Evolutionary conservation across 768 basidiomycete species (phyloP).

Genomic region (Suillus clintonianus): DNA sequence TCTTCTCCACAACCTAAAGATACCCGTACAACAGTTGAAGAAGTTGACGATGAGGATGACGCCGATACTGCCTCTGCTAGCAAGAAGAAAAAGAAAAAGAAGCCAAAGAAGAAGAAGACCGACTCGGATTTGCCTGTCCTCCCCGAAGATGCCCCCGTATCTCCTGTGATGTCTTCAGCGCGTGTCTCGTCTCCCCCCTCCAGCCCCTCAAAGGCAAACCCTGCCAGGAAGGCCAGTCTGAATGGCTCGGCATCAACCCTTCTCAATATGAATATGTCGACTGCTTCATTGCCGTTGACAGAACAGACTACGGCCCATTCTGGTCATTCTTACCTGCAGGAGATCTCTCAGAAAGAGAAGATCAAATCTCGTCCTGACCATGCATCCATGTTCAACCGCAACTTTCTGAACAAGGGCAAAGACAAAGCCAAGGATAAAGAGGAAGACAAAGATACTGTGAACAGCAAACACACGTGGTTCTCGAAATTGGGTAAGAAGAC

Average conservation of each 20-base stretch:
- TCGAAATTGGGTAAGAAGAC: constrained; percentile 61
- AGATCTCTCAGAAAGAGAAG: constrained; percentile 58
- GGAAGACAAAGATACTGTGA: constrained; percentile 20
- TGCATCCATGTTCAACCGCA: constrained; percentile 47
- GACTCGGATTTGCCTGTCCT: constrained; percentile 22
- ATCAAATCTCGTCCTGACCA: constrained; percentile 69
- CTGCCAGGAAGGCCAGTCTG: constrained; percentile 8
- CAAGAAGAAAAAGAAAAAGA: constrained; percentile 79
- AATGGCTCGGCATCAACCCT: constrained; percentile 21
- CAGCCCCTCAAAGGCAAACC: constrained; percentile 23
- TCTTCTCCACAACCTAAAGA: constrained; percentile 35
- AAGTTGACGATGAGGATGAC: constrained; percentile 72
- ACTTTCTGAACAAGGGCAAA: constrained; percentile 54
- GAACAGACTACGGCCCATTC: constrained; percentile 64
- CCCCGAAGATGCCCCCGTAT: constrained; percentile 15
- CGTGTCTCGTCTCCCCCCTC: constrained; percentile 15
- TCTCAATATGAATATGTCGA: constrained; percentile 34
- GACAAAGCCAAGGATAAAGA: constrained; percentile 35
- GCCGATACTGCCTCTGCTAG: constrained; percentile 28
- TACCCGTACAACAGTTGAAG: constrained; percentile 57
- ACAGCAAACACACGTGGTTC: constrained; percentile 56
- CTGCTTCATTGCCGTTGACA: constrained; percentile 41
- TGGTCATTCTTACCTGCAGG: constrained; percentile 66
- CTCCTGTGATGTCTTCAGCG: constrained; percentile 18
- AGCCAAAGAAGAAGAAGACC: constrained; percentile 71